Base-by-base conservation (phyloP, 2,329 filamentous ascomycete species). In the Coniosporium tulheliwenetii region DNA sequence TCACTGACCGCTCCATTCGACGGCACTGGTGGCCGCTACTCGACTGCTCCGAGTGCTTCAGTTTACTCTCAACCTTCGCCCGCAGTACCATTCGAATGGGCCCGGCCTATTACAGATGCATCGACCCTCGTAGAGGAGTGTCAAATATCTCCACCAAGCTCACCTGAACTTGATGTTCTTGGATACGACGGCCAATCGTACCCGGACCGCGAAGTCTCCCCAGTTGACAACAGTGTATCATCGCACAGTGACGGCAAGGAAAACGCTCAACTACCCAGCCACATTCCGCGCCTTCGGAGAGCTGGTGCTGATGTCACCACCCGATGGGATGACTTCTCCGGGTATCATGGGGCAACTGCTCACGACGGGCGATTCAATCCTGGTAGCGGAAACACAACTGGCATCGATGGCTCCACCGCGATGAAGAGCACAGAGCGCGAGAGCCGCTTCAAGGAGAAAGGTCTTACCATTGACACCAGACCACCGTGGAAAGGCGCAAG, bases 401-500 rank as follows among this genome's bases (percentile, higher is more conserved):
- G 32, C 32, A 33, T 33, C 32, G 10, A 13, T 10, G 10, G 8
- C 3, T 10, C 8, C 10, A 33, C 32, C 32, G 32, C 32, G 4
- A 4, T 26, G 4, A 26, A 26, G 19, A 26, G 19, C 19, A 26
- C 19, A 26, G 19, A 26, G 19, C 19, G 19, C 19, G 19, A 26
- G 19, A 7, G 19, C 19, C 19, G 10, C 13, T 33, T 33, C 10
- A 33, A 13, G 10, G 13, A 33, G 32, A 33, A 33, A 29, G 48
- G 50, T n/a, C 38, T 52, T 12, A 44, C 50, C 45, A 59, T 64
- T 40, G 64, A 69, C 19, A 63, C 53, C 39, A 65, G 68, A 15
- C 75, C 77, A 5, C 64, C 77, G 43, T 86, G 82, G 82, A 79
- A 77, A 50, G 81, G 81, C 13, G 75, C 77, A 32, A 85, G 77